Evolutionary conservation across 257 asterid genomes (phyloP), one percentile per base, ranked within the genome.

Genomic region (Nicotiana paniculata): DNA sequence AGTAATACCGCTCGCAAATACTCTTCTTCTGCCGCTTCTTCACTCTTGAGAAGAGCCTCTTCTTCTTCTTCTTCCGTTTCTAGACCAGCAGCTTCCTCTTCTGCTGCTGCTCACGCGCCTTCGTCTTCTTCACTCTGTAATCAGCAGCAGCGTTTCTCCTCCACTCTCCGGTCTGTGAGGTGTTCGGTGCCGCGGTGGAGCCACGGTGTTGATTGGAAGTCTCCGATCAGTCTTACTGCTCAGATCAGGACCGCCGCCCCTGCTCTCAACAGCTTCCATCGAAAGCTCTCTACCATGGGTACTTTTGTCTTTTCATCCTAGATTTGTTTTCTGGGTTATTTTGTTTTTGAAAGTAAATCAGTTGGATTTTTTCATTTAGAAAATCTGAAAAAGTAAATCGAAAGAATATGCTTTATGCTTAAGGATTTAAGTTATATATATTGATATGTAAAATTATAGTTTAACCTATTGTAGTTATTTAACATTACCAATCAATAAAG

Each of bases 241-340:
- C 98, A 93, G 95, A 92, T 94, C 97, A 93, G 97, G 85, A 86
- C 86, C 26, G 84, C 91, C n/a, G 65, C 98, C 24, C 86, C 88
- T 39, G 61, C 88, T 13, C 84, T 88, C 48, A 87, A 83, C 80
- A 81, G 86, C 2, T 81, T 95, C 80, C 86, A 91, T 32, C 93
- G 97, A 65, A 93, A 90, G 92, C 93, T 95, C 87, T 89, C 97
- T 26, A 88, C 98, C 21, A 93, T 95, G 96, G 97, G 98, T 86
- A 86, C 21, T 79, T 57, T 77, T 4, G 55, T 86, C 81, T 5
- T 72, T 70, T 83, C 21, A 35, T 33, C 2, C 26, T 33, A 4
- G 68, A 55, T 43, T 4, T 32, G 13, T 64, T 80, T 28, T 24
- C 53, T 89, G 85, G 70, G 90, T 86, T 15, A 10, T 62, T 33